Evolutionary conservation across 176 grass and related monocot species (phyloP).

Genomic region (Oryza officinalis): DNA sequence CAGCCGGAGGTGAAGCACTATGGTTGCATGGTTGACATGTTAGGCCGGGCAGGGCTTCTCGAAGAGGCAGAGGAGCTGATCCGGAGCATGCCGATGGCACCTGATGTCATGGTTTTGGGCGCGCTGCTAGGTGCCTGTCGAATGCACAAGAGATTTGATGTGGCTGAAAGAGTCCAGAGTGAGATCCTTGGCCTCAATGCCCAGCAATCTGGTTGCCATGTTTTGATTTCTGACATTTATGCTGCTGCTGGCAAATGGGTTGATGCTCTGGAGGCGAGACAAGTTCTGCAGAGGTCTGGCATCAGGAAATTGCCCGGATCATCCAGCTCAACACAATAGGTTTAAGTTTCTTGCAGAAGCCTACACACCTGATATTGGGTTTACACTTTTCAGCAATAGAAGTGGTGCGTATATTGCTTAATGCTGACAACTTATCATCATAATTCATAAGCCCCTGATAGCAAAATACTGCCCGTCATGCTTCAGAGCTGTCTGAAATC

Average conservation of each 20-base stretch:
- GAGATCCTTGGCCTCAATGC: conserved; percentile 26
- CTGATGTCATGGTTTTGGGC: conserved; percentile 57
- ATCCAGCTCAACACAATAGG: conserved; percentile 43
- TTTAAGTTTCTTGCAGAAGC: conserved; percentile 7
- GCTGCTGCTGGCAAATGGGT: conserved; percentile 53
- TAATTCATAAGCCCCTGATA: not conserved
- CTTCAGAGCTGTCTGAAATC: conserved; percentile 7
- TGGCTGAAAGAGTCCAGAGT: conserved; percentile 53
- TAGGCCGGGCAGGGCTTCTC: conserved; percentile 64
- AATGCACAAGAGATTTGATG: conserved; percentile 56
- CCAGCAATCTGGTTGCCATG: conserved; percentile 49
- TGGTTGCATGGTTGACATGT: conserved; percentile 78
- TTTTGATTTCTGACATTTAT: conserved; percentile 59
- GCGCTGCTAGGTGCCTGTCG: conserved; percentile 61
- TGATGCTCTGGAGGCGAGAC: conserved; percentile 48
- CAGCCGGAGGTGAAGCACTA: conserved; percentile 64
- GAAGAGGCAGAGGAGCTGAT: conserved; percentile 68
- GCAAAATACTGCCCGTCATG: not conserved
- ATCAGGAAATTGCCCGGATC: conserved; percentile 52
- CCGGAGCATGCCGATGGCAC: conserved; percentile 56
- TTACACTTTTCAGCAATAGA: not conserved
- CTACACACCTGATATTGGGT: not conserved
- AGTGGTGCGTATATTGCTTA: not conserved
- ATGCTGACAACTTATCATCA: not conserved
- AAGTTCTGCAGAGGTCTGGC: conserved; percentile 39